Evolutionary conservation across 2,329 filamentous ascomycete species (phyloP), one percentile per base, ranked within the genome.

Genomic region (Gaeumannomyces sp.): DNA sequence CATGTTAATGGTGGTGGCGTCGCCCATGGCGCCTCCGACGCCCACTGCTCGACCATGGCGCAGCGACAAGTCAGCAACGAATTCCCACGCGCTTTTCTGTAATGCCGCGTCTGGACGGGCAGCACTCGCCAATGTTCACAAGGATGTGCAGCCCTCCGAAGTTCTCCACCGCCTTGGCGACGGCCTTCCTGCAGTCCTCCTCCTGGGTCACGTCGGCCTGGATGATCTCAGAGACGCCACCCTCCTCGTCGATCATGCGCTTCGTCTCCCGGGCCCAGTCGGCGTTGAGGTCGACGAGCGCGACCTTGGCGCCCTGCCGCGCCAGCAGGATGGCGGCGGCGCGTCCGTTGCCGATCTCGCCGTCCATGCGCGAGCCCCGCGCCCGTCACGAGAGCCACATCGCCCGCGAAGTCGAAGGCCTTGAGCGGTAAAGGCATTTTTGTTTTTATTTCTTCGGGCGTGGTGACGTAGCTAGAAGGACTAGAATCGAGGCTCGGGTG

Each of bases 371-470:
- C 0, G 69, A 73, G 33, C 8, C 73, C 72, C 2, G 73, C 73
- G 0, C 74, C 74, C 0, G 73, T 73, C 4, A 75, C 72, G 29
- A 76, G 71, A 35, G 73, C 73, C 7, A 76, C 72, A 16, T 75
- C 71, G 0, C 73, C 71, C 0, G 66, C 63, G 62, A 75, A 71
- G 62, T 74, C 69, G 19, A 74, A 68, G 3, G 71, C 67, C 65
- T 61, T 31, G 31, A 31, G 59, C 4, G 66, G 66, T 4, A 67
- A 65, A 25, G 65, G 35, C 66, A 70, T 71, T 25, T 16, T 64
- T 31, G n/a, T n/a, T n/a, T n/a, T n/a, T n/a, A n/a, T n/a, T n/a
- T 31, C 4, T 31, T 31, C 10, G 31, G 31, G 6, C 10, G 31
- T 10, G 6, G 31, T 31, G 10, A 31, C 10, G 31, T 31, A 31